These are phyloP conservation scores for Primulina tabacum DNA, from an alignment of 257 asterid genomes.

Conservation along the genomic window DNA sequence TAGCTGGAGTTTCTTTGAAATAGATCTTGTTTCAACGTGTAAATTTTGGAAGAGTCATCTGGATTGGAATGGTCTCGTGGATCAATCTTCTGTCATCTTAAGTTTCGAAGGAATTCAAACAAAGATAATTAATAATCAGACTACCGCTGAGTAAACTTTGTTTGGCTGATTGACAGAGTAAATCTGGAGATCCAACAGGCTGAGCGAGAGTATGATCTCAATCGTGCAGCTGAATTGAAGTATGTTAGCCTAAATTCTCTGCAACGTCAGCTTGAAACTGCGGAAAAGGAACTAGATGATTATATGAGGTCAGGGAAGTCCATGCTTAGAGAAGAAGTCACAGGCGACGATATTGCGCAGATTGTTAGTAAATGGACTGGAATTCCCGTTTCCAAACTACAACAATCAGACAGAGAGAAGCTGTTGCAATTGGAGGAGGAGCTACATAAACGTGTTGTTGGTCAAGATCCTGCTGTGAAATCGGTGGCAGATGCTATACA, in stretches of 20 bases:
- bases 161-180: slow-evolving; percentile 79
- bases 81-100: not conserved
- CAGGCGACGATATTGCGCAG: slow-evolving; percentile 80
- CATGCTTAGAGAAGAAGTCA: slow-evolving; percentile 90
- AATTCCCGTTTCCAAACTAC: slow-evolving; percentile 81
- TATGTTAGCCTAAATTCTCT: slow-evolving; percentile 82
- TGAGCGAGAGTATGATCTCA: slow-evolving; percentile 91
- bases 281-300: slow-evolving; percentile 76
- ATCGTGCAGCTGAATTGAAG: slow-evolving; percentile 94
- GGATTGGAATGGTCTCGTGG: not conserved
- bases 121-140: slow-evolving; percentile 1
- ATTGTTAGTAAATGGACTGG: slow-evolving; percentile 99
- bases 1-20: not conserved
- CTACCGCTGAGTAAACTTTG: slow-evolving; percentile 19
- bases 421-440: slow-evolving; percentile 76
- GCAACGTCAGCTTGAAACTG: slow-evolving; percentile 82
- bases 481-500: slow-evolving; percentile 86
- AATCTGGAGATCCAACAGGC: slow-evolving; percentile 97
- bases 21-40: not conserved
- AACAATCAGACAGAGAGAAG: slow-evolving; percentile 88
- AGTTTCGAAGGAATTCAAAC: not conserved
- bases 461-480: slow-evolving; percentile 88
- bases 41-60: no score
- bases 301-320: slow-evolving; percentile 86
- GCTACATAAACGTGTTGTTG: slow-evolving; percentile 75